Conservation (phyloP, 768 basidiomycete species). For the Xerocomellus dryophilus region DNA sequence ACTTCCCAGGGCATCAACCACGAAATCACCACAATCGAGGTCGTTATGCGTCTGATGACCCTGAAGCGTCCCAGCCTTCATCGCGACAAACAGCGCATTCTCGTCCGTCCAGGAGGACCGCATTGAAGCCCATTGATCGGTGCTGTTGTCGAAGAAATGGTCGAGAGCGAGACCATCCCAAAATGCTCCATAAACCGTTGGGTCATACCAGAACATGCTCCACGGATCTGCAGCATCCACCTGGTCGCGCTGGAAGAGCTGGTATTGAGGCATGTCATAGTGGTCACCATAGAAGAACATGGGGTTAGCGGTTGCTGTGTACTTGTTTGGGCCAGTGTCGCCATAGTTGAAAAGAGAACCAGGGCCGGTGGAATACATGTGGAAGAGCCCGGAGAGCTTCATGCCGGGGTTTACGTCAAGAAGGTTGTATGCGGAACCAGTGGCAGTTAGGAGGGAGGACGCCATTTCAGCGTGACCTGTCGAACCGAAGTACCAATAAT, state of each 20-base stretch:
- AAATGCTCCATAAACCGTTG: conserved; percentile 79
- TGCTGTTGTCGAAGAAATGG: conserved; percentile 66
- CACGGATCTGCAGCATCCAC: conserved; percentile 78
- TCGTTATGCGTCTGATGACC: conserved; percentile 95
- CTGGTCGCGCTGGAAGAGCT: conserved; percentile 90
- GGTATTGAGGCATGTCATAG: conserved; percentile 69
- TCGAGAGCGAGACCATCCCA: conserved; percentile 88
- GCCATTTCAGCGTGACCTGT: conserved; percentile 89
- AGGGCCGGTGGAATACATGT: conserved; percentile 83
- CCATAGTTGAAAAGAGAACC: conserved; percentile 77
- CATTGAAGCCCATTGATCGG: conserved; percentile 89
- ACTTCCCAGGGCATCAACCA: conserved; percentile 87
- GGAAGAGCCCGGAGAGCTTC: conserved; percentile 73
- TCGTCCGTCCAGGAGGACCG: conserved; percentile 90
- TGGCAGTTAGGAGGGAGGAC: conserved; percentile 77
- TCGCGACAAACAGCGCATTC: conserved; percentile 78
- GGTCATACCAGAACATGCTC: conserved; percentile 94
- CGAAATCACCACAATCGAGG: conserved; percentile 92
- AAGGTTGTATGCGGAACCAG: conserved; percentile 78
- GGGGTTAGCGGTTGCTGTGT: conserved; percentile 85
- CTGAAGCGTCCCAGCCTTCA: conserved; percentile 80
- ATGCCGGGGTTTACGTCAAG: conserved; percentile 69
- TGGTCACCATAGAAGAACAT: conserved; percentile 74
- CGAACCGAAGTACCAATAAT: conserved; percentile 95
- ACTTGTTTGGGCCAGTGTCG: conserved; percentile 84